A percentile compares a stretch with the other conserved stretches of the same genome.
Evolutionary conservation across 139 green algal genomes (phyloP).

Genomic region (Auxenochlorella pyrenoidosa): DNA sequence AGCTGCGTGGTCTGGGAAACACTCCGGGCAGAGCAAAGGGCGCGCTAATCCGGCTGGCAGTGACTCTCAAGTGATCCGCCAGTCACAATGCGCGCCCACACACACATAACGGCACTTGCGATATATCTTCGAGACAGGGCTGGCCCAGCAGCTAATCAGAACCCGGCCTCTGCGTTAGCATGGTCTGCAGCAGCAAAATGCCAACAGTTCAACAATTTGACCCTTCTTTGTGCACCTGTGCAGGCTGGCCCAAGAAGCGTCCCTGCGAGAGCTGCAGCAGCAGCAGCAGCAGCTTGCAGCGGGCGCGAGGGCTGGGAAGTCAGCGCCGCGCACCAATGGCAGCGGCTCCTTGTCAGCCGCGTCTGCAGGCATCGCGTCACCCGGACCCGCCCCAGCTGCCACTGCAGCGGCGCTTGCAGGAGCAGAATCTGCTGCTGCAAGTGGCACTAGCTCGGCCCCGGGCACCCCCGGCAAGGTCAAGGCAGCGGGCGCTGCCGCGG

Average conservation of each 20-base stretch:
- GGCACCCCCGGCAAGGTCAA: constrained; percentile 28
- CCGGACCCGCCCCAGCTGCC: background rate
- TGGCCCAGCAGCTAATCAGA: too few relatives aligned
- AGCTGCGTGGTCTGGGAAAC: too few relatives aligned
- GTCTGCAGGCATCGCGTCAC: background rate
- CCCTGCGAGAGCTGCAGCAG: constrained; percentile 27
- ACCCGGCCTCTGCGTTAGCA: background rate
- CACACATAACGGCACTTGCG: too few relatives aligned
- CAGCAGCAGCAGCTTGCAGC: background rate
- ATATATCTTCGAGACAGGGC: too few relatives aligned
- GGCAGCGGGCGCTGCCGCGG: background rate
- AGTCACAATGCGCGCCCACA: too few relatives aligned
- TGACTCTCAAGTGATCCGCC: too few relatives aligned
- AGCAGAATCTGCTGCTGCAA: background rate
- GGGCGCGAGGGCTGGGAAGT: background rate
- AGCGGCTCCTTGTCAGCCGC: background rate
- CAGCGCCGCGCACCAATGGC: background rate
- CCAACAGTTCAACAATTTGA: too few relatives aligned
- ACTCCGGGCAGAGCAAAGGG: too few relatives aligned
- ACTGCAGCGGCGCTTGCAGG: background rate
- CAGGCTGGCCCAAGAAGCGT: constrained; percentile 35
- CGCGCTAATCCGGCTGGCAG: too few relatives aligned
- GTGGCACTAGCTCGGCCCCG: background rate
- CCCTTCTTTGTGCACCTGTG: background rate
- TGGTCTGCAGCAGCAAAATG: too few relatives aligned